These are phyloP conservation scores for Auriculariales sp. DNA, from an alignment of 768 basidiomycete genomes.

Conservation along the genomic window DNA sequence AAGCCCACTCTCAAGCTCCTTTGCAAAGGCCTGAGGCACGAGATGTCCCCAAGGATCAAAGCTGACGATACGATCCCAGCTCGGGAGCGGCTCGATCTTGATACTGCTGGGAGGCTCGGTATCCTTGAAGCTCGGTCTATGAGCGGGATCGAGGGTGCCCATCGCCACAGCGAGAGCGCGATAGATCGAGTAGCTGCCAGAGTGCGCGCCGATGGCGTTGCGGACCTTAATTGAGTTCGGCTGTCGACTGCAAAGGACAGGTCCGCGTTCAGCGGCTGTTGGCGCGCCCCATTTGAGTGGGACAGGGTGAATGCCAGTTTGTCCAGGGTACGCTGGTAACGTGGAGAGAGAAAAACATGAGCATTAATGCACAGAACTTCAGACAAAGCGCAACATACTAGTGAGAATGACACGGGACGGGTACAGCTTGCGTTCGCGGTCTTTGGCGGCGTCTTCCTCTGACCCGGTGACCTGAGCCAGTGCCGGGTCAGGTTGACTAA, in stretches of 20 bases:
- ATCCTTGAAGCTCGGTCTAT: slow-evolving; percentile 68
- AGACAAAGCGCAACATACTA: slow-evolving; percentile 35
- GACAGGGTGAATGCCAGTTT: slow-evolving; percentile 73
- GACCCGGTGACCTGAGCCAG: neutral
- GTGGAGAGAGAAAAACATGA: neutral
- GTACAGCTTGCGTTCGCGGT: slow-evolving; percentile 62
- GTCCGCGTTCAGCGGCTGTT: slow-evolving; percentile 54
- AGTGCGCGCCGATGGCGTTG: slow-evolving; percentile 89
- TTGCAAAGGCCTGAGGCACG: slow-evolving; percentile 54
- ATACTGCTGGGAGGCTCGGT: slow-evolving; percentile 65
- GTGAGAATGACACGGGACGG: slow-evolving; percentile 73
- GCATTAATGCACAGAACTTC: slow-evolving; percentile 6
- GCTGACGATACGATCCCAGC: slow-evolving; percentile 79
- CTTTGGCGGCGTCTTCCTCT: slow-evolving; percentile 13
- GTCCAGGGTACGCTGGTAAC: slow-evolving; percentile 66
- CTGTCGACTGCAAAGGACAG: slow-evolving; percentile 79
- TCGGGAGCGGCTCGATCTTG: slow-evolving; percentile 54
- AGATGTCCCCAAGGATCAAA: slow-evolving; percentile 93
- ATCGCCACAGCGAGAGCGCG: slow-evolving; percentile 86
- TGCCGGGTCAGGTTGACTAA: neutral
- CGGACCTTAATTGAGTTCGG: slow-evolving; percentile 74
- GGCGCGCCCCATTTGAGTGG: slow-evolving; percentile 71
- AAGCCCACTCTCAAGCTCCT: slow-evolving; percentile 51
- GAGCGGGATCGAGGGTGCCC: slow-evolving; percentile 61
- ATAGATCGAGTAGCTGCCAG: slow-evolving; percentile 89